Evolutionary conservation across 169 alveolate genomes (phyloP).

Genomic region (Haemoproteus tartakovskyi): DNA sequence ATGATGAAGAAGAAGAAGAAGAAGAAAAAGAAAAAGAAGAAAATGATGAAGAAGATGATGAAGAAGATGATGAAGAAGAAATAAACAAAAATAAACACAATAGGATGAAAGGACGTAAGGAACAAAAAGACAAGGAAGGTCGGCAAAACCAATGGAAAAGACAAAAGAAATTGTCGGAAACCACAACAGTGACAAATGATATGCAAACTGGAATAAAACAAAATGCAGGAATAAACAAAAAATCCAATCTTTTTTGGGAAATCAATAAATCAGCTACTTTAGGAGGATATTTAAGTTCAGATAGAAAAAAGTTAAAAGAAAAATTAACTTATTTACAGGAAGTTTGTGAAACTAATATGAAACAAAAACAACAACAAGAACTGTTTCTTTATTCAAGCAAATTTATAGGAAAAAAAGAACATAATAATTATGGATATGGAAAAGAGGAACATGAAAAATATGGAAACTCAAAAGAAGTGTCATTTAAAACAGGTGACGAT

Average conservation of each 20-base stretch:
- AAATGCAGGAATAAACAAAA: too few relatives aligned
- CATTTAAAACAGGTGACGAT: too few relatives aligned
- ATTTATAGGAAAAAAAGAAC: too few relatives aligned
- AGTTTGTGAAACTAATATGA: conserved; percentile 74
- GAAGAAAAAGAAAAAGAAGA: conserved; percentile 3
- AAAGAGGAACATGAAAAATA: not conserved
- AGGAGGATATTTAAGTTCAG: conserved; percentile 35
- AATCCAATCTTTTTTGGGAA: conserved; percentile 67
- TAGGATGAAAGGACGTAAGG: not conserved
- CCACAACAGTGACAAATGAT: too few relatives aligned
- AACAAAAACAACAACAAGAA: conserved; percentile 43
- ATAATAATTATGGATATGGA: not conserved
- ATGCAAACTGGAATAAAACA: too few relatives aligned
- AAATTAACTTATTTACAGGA: conserved; percentile 1
- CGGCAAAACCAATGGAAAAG: not conserved
- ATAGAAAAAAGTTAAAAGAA: conserved; percentile 1
- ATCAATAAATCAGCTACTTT: conserved; percentile 23
- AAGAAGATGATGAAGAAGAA: not conserved
- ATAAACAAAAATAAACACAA: not conserved
- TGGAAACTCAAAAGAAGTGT: too few relatives aligned
- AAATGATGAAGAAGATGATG: not conserved
- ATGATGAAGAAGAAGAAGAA: not conserved
- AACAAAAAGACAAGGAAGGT: not conserved
- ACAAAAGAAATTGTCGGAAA: too few relatives aligned
- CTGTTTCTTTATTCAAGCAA: conserved; percentile 3